phyloP scores from a whole-genome alignment of 306 rosid species.

The barrel medic (Medicago truncatula) region DNA sequence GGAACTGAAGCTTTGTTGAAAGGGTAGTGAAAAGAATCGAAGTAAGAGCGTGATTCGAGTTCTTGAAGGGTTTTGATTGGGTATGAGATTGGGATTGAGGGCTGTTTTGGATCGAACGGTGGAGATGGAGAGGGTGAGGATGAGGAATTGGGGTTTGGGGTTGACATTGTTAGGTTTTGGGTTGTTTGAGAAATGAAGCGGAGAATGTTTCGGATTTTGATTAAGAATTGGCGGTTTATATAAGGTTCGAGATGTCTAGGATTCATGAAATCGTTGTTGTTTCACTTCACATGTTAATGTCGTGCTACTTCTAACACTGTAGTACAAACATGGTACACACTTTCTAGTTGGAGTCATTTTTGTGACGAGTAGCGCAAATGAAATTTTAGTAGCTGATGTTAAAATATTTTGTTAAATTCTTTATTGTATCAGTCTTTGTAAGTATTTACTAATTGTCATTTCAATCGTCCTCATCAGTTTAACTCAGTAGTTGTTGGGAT shows the following conservation, averaged over 20 bases:
- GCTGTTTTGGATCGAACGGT: constrained; percentile 66
- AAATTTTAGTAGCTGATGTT: too few species aligned
- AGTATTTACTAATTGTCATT: too few species aligned
- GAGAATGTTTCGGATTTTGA: constrained; percentile 36
- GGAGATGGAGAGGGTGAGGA: constrained; percentile 38
- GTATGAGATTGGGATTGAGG: constrained; percentile 75
- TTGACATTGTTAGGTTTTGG: constrained; percentile 48
- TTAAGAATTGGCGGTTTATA: constrained; percentile 41
- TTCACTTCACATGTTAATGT: background rate
- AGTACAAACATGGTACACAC: background rate
- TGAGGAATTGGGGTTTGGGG: constrained; percentile 38
- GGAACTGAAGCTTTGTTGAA: constrained; percentile 75
- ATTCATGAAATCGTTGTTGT: constrained; percentile 13
- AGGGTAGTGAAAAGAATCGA: constrained; percentile 84
- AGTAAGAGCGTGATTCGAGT: constrained; percentile 74
- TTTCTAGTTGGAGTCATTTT: too few species aligned
- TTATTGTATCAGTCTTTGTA: too few species aligned
- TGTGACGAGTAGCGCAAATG: too few species aligned
- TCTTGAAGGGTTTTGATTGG: constrained; percentile 84
- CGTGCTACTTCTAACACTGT: background rate
- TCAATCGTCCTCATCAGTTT: too few species aligned
- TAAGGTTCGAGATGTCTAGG: constrained; percentile 39
- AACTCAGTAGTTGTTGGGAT: too few species aligned
- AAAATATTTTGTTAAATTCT: too few species aligned
- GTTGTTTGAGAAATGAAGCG: constrained; percentile 10